These are phyloP conservation scores for Lathyrus tuberosus DNA, from an alignment of 306 rosid species.

Conservation along the genomic window DNA sequence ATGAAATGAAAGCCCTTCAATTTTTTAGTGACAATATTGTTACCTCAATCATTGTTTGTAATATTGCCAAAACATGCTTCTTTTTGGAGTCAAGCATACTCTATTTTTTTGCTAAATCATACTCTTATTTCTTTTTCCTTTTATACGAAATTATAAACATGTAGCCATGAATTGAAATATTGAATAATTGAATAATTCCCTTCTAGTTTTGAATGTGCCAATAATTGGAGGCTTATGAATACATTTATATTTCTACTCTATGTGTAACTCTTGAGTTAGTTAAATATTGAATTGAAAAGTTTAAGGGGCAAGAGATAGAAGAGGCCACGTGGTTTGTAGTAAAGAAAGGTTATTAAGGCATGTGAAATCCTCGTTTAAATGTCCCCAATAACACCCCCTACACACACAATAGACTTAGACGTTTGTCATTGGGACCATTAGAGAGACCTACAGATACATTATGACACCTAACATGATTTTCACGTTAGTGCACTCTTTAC, in stretches of 20 bases:
- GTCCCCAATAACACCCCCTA: constrained; percentile 51
- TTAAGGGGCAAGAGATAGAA: constrained; percentile 36
- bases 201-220: neutral
- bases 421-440: constrained; percentile 47
- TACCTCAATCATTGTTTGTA: constrained; percentile 33
- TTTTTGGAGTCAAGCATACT: neutral
- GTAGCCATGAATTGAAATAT: neutral
- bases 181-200: constrained; percentile 9
- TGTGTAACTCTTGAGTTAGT: constrained; percentile 19
- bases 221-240: neutral
- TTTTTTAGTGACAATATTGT: constrained; percentile 26
- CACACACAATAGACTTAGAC: constrained; percentile 21
- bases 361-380: constrained; percentile 69
- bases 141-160: neutral
- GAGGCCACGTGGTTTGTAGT: constrained; percentile 80
- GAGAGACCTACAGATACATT: constrained; percentile 39
- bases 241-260: neutral
- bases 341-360: constrained; percentile 62
- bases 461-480: constrained; percentile 80
- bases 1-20: constrained; percentile 48
- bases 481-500: constrained; percentile 62
- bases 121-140: neutral
- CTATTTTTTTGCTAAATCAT: neutral
- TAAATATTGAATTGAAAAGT: neutral
- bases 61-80: constrained; percentile 25